Evolutionary conservation across 306 rosid species (phyloP), one percentile per base, ranked within the genome.

Genomic region (Pueraria montana): DNA sequence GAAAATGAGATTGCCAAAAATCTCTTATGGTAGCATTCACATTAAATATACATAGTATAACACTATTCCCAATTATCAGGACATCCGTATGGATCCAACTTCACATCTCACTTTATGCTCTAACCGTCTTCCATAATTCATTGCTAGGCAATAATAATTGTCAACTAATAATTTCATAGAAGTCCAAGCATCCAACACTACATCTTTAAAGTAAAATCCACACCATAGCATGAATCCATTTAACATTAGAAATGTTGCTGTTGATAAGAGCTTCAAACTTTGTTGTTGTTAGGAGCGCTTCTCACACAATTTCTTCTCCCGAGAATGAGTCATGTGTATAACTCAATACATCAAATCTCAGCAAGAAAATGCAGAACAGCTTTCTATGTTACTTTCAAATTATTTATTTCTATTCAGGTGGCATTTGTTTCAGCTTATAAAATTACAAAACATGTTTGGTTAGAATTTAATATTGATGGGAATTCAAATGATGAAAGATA

Each of bases 1-100:
- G 88, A 80, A 58, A 48, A 27, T 49, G 48, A 69, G 71, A 64
- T 69, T 79, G 27, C 27, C 26, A 17, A 56, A 74, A 68, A 61
- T 30, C 32, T 43, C 8, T 11, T 11, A 8, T 34, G 40, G 40
- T 34, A 34, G 40, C 40, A 49, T 67, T 50, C 21, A 48, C 55
- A 63, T 26, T 16, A 48, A 40, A 73, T 73, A 24, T 61, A 64
- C 42, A 56, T 48, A 67, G n/a, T 10, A 20, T 46, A 65, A 11
- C 72, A 43, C 8, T 46, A 58, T 61, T 69, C 42, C 46, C 62
- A 49, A 27, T 50, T 48, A 80, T 3, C 72, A 77, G 16, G 76
- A 61, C 55, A 68, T 40, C 34, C 72, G 70, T 49, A 81, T 40
- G 6, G 3, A 43, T 46, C 23, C 42, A 76, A 72, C 53, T 72